Conservation (phyloP, 495 filamentous ascomycete species). For the Hyaloscypha hepaticicola region DNA sequence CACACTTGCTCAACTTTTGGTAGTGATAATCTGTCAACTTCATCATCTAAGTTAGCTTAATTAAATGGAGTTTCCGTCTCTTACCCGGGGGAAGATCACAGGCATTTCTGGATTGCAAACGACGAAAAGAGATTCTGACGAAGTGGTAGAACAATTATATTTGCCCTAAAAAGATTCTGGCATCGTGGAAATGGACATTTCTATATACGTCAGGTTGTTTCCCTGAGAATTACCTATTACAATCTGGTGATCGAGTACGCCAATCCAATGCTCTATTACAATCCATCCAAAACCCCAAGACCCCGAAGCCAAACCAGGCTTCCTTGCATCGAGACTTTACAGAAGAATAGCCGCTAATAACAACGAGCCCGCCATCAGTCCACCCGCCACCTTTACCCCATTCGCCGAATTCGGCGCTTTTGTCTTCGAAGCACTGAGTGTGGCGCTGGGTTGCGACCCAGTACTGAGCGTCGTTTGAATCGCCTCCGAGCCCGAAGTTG, state of each 20-base stretch:
- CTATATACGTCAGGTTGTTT: not conserved
- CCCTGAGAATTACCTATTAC: not conserved
- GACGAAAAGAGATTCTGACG: too few species aligned
- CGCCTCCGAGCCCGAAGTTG: too few species aligned
- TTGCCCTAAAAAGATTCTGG: not conserved
- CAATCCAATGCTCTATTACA: not conserved
- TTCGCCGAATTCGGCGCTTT: not conserved
- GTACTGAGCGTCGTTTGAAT: not conserved
- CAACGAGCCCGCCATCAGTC: not conserved
- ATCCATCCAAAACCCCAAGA: not conserved
- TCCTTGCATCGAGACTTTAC: not conserved
- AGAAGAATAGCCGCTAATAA: not conserved
- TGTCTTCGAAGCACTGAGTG: not conserved
- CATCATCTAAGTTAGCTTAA: too few species aligned
- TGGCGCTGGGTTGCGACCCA: not conserved
- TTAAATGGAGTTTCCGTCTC: too few species aligned
- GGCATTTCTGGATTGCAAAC: too few species aligned
- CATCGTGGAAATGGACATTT: not conserved
- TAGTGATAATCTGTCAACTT: too few species aligned
- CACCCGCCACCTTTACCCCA: not conserved
- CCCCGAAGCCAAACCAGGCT: not conserved
- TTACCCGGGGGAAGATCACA: too few species aligned
- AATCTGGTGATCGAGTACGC: not conserved
- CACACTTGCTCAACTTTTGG: too few species aligned
- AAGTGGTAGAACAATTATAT: too few species aligned